These are phyloP conservation scores for Trametes sanguinea DNA, from an alignment of 768 basidiomycete genomes.

Conservation along the genomic window DNA sequence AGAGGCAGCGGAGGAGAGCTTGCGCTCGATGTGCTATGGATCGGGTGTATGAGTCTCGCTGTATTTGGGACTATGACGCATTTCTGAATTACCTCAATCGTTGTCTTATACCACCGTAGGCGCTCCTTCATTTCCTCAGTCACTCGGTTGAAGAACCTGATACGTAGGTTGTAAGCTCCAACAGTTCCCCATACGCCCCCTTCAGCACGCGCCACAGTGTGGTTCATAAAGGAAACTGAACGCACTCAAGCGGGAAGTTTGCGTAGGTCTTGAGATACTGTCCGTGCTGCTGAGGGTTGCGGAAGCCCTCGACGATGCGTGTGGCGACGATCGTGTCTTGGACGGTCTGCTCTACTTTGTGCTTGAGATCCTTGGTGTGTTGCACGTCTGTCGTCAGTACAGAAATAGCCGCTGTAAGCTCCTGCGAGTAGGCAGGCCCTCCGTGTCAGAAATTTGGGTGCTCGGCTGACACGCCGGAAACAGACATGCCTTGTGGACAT, in stretches of 20 bases:
- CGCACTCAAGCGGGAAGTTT: conserved; percentile 80
- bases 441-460: not conserved
- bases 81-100: conserved; percentile 60
- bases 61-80: not conserved
- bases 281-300: conserved; percentile 70
- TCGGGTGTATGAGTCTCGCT: not conserved
- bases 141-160: conserved; percentile 72
- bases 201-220: not conserved
- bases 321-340: conserved; percentile 80
- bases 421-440: conserved; percentile 42
- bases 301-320: conserved; percentile 76
- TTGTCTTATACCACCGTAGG: conserved; percentile 75
- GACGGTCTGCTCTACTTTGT: conserved; percentile 74
- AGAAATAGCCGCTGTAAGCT: conserved; percentile 60
- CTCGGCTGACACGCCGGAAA: not conserved
- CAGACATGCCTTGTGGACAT: conserved; percentile 60
- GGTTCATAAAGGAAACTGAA: not conserved
- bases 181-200: not conserved
- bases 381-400: conserved; percentile 67
- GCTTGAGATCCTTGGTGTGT: conserved; percentile 68
- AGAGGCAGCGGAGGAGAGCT: conserved; percentile 64
- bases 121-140: conserved; percentile 72
- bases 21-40: conserved; percentile 78
- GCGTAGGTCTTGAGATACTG: conserved; percentile 77
- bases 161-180: not conserved